Evolutionary conservation across 345 rosid species (phyloP).

Genomic region (Brassica rapa): DNA sequence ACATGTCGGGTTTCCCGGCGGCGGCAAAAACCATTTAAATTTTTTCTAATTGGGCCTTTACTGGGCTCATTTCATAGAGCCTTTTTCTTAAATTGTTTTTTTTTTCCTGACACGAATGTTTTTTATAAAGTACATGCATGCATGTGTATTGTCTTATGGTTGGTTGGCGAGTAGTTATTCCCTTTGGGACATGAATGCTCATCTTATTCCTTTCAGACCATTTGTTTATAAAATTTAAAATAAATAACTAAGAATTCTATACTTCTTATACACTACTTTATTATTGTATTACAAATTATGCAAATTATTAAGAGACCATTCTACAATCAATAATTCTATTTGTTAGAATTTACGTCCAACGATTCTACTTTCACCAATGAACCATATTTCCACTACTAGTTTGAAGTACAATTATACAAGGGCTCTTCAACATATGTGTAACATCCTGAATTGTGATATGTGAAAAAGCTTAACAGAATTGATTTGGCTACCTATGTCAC

Average conservation of each 20-base stretch:
- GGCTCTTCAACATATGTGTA: neutral
- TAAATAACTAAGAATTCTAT: neutral
- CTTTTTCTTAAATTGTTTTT: neutral
- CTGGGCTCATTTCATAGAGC: neutral
- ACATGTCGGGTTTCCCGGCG: conserved; percentile 1
- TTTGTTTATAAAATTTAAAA: neutral
- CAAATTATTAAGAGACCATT: neutral
- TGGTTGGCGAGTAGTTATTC: neutral
- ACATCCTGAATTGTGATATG: too few relatives aligned
- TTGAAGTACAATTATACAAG: neutral
- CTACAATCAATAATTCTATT: neutral
- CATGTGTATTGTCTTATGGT: neutral
- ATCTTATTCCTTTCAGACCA: neutral
- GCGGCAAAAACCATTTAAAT: neutral
- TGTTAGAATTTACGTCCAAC: neutral
- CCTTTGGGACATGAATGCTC: neutral
- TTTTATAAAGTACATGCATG: neutral
- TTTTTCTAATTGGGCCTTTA: neutral
- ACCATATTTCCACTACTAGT: neutral
- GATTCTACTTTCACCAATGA: too few relatives aligned
- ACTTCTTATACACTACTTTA: too few relatives aligned
- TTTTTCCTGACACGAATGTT: neutral
- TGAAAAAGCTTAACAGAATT: too few relatives aligned
- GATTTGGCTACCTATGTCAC: too few relatives aligned
- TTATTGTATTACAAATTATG: too few relatives aligned